Evolutionary conservation across 2,329 filamentous ascomycete genomes (phyloP).

Genomic region (Elsinoe fawcettii): DNA sequence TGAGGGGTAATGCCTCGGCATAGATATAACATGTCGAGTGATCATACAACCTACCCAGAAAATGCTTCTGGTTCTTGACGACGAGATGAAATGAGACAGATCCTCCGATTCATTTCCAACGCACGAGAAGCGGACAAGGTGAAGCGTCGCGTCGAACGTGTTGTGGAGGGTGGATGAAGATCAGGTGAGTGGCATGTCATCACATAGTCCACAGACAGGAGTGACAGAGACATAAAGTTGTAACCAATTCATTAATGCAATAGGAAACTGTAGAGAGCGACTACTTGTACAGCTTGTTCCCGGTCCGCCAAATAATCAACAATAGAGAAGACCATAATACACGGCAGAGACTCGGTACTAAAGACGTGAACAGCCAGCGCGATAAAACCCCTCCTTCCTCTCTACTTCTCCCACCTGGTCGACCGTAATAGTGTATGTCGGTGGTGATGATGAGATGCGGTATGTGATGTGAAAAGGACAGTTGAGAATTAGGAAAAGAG

Average conservation of each 20-base stretch:
- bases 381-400: not conserved
- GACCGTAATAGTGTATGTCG: not conserved
- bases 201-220: not conserved
- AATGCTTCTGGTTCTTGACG: too few relatives aligned
- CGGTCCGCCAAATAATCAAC: not conserved
- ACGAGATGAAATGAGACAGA: too few relatives aligned
- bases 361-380: not conserved
- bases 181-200: too few relatives aligned
- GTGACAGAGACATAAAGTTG: not conserved
- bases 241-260: constrained; percentile 10
- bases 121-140: too few relatives aligned
- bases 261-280: constrained; percentile 14
- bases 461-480: constrained; percentile 1
- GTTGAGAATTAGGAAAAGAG: constrained; percentile 5
- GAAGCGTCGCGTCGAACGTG: too few relatives aligned
- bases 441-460: not conserved
- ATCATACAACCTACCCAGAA: not conserved
- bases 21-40: not conserved
- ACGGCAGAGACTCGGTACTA: constrained; percentile 2
- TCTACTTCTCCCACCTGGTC: not conserved
- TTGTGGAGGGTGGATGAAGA: too few relatives aligned
- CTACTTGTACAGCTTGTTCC: constrained; percentile 14
- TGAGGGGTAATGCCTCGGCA: constrained; percentile 1
- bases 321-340: not conserved
- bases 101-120: too few relatives aligned